These are phyloP conservation scores for Boletus rufocinnamomeus DNA, from an alignment of 768 basidiomycete species.

Conservation along the genomic window DNA sequence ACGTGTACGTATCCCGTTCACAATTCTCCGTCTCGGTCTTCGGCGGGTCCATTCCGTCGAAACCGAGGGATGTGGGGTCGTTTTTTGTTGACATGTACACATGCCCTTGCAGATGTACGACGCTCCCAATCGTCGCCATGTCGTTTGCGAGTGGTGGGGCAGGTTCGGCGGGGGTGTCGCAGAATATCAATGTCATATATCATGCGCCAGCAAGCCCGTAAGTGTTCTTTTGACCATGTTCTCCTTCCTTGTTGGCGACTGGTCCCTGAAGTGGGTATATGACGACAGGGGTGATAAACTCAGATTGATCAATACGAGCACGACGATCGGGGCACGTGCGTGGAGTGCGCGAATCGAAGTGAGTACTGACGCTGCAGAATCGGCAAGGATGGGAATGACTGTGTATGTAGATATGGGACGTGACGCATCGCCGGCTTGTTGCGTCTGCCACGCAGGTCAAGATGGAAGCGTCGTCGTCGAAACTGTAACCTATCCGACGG, in stretches of 20 bases:
- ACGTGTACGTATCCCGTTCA: constrained; percentile 39
- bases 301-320: constrained; percentile 43
- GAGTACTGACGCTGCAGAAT: constrained; percentile 5
- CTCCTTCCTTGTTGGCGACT: background rate
- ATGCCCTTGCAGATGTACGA: constrained; percentile 39
- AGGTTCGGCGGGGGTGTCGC: constrained; percentile 42
- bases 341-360: constrained; percentile 46
- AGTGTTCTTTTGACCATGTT: constrained; percentile 20
- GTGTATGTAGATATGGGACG: constrained; percentile 44
- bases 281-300: constrained; percentile 46
- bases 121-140: constrained; percentile 40
- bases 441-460: constrained; percentile 46
- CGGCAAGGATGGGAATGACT: background rate
- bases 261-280: background rate
- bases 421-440: constrained; percentile 39
- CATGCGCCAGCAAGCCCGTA: constrained; percentile 45
- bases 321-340: constrained; percentile 32
- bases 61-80: background rate
- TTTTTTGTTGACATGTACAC: background rate
- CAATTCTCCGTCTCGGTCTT: background rate
- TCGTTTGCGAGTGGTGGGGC: constrained; percentile 35
- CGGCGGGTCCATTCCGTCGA: background rate
- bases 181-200: constrained; percentile 47
- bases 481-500: constrained; percentile 13
- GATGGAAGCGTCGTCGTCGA: constrained; percentile 33